Evolutionary conservation across 805 yeast genomes (phyloP).

Genomic region (Tanozyma kutaoensis): DNA sequence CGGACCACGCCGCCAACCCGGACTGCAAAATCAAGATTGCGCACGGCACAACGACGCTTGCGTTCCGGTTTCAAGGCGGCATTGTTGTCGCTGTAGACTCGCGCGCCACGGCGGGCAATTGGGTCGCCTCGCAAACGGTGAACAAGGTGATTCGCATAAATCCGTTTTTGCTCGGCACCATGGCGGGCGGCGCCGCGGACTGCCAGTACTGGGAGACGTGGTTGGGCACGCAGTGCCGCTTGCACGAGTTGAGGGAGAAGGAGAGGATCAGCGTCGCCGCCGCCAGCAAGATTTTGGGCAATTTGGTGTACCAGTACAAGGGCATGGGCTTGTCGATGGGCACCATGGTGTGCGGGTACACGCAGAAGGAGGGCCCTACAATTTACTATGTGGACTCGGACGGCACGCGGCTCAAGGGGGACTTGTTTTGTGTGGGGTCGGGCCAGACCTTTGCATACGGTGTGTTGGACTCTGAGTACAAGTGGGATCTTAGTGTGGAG

Average conservation of each 20-base stretch:
- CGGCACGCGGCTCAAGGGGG: constrained; percentile 92
- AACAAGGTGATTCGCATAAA: constrained; percentile 95
- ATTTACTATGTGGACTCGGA: constrained; percentile 94
- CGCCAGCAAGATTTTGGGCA: constrained; percentile 85
- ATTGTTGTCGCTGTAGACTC: constrained; percentile 95
- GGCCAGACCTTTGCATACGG: constrained; percentile 99
- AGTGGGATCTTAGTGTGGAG: constrained; percentile 85
- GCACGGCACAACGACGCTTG: constrained; percentile 97
- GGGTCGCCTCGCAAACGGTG: constrained; percentile 97
- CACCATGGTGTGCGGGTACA: constrained; percentile 96
- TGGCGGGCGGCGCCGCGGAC: constrained; percentile 99
- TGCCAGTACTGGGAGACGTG: constrained; percentile 99
- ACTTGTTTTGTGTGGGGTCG: constrained; percentile 92
- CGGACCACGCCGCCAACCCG: constrained; percentile 86
- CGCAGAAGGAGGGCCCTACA: constrained; percentile 90
- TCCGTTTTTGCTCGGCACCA: constrained; percentile 87
- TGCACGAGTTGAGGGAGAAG: constrained; percentile 89
- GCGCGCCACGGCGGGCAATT: constrained; percentile 93
- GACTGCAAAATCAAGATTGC: constrained; percentile 94
- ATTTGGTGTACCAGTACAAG: constrained; percentile 84
- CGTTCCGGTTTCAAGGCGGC: constrained; percentile 93
- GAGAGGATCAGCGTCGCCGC: constrained; percentile 94
- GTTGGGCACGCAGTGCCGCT: constrained; percentile 92
- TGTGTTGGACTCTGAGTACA: constrained; percentile 84
- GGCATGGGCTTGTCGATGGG: constrained; percentile 99